Evolutionary conservation across 257 asterid genomes (phyloP), one percentile per base, ranked within the genome.

Genomic region (Fraxinus excelsior): DNA sequence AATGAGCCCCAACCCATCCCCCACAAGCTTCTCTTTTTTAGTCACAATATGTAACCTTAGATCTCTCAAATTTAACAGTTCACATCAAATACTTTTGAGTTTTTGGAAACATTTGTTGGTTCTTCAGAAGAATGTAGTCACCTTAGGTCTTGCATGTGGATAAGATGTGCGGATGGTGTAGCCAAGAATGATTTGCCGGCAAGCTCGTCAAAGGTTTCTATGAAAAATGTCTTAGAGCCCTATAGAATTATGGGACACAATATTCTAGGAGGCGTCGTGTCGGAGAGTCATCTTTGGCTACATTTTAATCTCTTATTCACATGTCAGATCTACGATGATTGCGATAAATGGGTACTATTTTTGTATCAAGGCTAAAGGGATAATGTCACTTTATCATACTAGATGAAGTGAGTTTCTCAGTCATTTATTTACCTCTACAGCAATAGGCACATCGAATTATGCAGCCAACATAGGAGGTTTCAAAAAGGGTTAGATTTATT

Each of bases 101-200:
- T 6, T 38, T 5, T 44, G 51, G 2, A 44, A 44, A 44, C 51
- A 44, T 44, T 44, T 42, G 26, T 34, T 35, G 51, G 6, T 69
- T 69, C 35, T 23, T 69, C 38, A 8, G 74, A 37, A 71, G 38
- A 75, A 19, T 66, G 60, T 23, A 35, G 62, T 78, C 90, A 86
- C 77, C 82, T 40, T 60, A 66, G 82, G 82, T 82, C 87, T 82
- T 71, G 77, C 85, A 84, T 85, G 88, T 78, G 88, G 75, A 53
- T 78, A 75, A 71, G 87, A 85, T 25, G 84, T 60, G 65, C 35
- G 49, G 66, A 75, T 65, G 62, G 6, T 85, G 91, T 81, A 87
- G 89, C 89, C 91, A 87, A 85, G 89, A 88, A 85, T 87, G 91
- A 87, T 78, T 87, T 85, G 91, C 89, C 91, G 89, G 76, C 32